These are phyloP conservation scores for Sclerotinia glacialis DNA, from an alignment of 2,329 filamentous ascomycete species.

Conservation along the genomic window DNA sequence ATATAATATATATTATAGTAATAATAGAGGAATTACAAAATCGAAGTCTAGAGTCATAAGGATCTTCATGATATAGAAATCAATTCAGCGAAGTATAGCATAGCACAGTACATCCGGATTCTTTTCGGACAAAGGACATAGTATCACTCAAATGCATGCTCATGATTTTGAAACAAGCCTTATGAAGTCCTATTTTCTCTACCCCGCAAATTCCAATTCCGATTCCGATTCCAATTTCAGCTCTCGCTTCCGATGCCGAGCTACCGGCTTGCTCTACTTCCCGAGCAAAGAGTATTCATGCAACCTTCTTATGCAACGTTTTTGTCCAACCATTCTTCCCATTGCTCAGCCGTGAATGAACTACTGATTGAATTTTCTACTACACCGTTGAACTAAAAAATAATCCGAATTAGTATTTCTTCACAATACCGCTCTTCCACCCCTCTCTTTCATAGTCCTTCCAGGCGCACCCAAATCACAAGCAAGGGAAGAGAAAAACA, in stretches of 20 bases:
- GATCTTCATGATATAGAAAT: no score
- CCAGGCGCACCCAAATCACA: background rate
- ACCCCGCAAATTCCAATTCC: background rate
- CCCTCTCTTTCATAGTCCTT: background rate
- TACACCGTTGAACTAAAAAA: conserved; percentile 66
- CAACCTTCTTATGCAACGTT: background rate
- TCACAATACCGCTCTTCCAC: fast-evolving
- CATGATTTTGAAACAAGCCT: background rate
- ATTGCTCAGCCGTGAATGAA: conserved; percentile 75
- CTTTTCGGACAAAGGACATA: background rate
- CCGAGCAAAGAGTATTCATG: background rate
- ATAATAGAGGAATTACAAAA: no score
- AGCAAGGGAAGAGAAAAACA: background rate
- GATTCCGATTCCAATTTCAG: no score
- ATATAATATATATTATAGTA: no score
- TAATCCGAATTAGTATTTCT: background rate
- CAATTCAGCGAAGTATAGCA: no score
- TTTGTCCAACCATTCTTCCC: conserved; percentile 55
- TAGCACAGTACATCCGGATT: background rate
- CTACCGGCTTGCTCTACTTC: background rate
- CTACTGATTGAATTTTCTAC: conserved; percentile 77
- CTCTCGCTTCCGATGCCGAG: background rate
- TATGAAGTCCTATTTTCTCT: background rate
- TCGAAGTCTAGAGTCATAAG: no score
- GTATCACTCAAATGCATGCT: background rate